Base-by-base conservation (phyloP, 805 yeast species). In the Monosporozyma yasuniensis region DNA sequence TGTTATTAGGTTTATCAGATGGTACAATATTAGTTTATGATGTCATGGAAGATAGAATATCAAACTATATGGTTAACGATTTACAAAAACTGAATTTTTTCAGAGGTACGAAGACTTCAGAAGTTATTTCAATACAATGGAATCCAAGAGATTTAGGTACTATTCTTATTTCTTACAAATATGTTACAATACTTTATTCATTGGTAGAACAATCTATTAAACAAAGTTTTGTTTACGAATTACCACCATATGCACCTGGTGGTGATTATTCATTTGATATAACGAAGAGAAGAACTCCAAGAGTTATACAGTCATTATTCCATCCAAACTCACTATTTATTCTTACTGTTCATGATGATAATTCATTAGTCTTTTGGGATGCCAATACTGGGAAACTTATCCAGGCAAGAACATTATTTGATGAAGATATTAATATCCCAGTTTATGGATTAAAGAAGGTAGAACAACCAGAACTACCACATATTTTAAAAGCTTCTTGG, bases 241-340 rank as follows among this genome's bases (percentile, higher is more conserved):
- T 87, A 8, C 79, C 83, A 0, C 74, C 81, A 39, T 84, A 80
- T 8, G 83, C 87, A 0, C 82, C 84, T 10, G 95, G 95, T 7
- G 88, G 86, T 18, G 83, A 79, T 44, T 72, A 72, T 39, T 48
- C 61, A 0, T 47, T 46, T 3, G 34, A 54, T 3, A 54, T 64
- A 3, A 56, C 60, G 14, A 58, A 65, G 1, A 43, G 59, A 0
- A 63, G 82, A 48, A 57, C 51, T 22, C 81, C 82, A 2, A 62
- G 58, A 16, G 56, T 74, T 0, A 50, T 69, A 1, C 69, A 81
- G 46, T 82, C 96, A 0, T 71, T 79, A 30, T 93, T 87, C 79
- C 97, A 91, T 66, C 99, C 99, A 2, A 88, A 88, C 61, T 96
- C 98, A 0, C 74, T 89, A 41, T 95, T 90, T 61, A 69, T 87